Conservation (phyloP, 1,284 basidiomycete genomes). For the Papiliotrema fonsecae region DNA sequence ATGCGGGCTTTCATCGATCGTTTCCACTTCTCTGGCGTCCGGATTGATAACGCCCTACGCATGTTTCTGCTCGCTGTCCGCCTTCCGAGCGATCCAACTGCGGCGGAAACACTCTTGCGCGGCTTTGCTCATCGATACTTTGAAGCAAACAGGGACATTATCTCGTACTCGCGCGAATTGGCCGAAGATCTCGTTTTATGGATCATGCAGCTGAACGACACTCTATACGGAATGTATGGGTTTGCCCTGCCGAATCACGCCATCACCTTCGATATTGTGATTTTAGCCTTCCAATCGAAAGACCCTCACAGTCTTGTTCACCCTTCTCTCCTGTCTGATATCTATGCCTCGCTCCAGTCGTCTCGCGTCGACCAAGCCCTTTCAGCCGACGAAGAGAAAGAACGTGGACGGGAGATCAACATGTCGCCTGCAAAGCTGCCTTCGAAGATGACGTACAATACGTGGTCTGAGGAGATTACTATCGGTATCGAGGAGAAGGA, state of each 20-base stretch:
- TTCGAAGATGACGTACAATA: constrained; percentile 69
- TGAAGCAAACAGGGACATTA: constrained; percentile 71
- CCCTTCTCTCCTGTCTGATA: constrained; percentile 66
- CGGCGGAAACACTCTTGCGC: constrained; percentile 60
- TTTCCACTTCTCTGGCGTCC: constrained; percentile 75
- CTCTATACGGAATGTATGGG: constrained; percentile 48
- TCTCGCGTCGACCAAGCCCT: constrained; percentile 71
- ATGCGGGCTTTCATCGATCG: constrained; percentile 78
- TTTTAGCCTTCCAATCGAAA: constrained; percentile 68
- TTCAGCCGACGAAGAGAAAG: constrained; percentile 40
- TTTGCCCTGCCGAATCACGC: constrained; percentile 61
- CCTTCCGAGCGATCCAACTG: constrained; percentile 59
- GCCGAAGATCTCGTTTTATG: constrained; percentile 74
- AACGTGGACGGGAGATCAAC: constrained; percentile 49
- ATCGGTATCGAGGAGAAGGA: constrained; percentile 77
- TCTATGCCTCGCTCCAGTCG: constrained; percentile 68
- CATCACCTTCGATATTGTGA: constrained; percentile 68
- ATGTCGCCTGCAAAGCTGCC: constrained; percentile 67
- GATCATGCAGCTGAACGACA: constrained; percentile 61
- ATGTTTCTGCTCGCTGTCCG: constrained; percentile 79
- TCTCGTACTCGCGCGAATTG: constrained; percentile 72
- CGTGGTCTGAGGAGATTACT: constrained; percentile 77
- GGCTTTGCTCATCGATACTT: constrained; percentile 85
- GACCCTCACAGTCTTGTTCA: constrained; percentile 65
- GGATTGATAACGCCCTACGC: constrained; percentile 83